phyloP scores from a whole-genome alignment of 2,329 filamentous ascomycete species.

The Fusarium illudens region DNA sequence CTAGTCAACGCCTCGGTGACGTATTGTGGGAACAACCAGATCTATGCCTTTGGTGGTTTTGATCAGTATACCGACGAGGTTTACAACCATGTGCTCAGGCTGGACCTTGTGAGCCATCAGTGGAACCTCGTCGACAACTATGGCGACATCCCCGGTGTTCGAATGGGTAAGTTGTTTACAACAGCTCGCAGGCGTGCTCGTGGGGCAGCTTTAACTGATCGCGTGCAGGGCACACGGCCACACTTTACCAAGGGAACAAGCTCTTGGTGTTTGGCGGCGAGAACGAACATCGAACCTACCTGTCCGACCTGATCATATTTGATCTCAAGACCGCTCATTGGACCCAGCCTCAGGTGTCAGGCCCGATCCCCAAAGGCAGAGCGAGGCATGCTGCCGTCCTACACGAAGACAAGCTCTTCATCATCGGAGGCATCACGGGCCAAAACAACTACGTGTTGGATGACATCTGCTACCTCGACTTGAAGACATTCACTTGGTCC shows the following conservation, averaged over 20 bases:
- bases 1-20: slow-evolving; percentile 98
- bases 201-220: slow-evolving; percentile 15
- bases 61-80: slow-evolving; percentile 99
- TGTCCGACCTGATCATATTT: slow-evolving; percentile 95
- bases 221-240: slow-evolving; percentile 84
- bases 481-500: slow-evolving; percentile 98
- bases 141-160: slow-evolving; percentile 94
- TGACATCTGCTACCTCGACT: slow-evolving; percentile 94
- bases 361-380: slow-evolving; percentile 85
- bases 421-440: slow-evolving; percentile 94
- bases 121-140: slow-evolving; percentile 99
- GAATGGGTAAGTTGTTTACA: slow-evolving; percentile 77
- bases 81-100: slow-evolving; percentile 93
- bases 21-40: slow-evolving; percentile 97
- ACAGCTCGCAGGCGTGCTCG: not conserved
- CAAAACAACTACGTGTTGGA: slow-evolving; percentile 92
- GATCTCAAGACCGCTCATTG: slow-evolving; percentile 94
- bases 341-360: slow-evolving; percentile 89
- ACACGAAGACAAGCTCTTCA: slow-evolving; percentile 95
- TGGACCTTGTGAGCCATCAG: slow-evolving; percentile 87
- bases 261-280: slow-evolving; percentile 97
- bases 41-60: slow-evolving; percentile 98
- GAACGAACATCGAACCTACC: slow-evolving; percentile 95
- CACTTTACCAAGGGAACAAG: slow-evolving; percentile 91
- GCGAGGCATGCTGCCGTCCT: slow-evolving; percentile 93